Evolutionary conservation across 306 rosid species (phyloP).

Genomic region (Geum urbanum): DNA sequence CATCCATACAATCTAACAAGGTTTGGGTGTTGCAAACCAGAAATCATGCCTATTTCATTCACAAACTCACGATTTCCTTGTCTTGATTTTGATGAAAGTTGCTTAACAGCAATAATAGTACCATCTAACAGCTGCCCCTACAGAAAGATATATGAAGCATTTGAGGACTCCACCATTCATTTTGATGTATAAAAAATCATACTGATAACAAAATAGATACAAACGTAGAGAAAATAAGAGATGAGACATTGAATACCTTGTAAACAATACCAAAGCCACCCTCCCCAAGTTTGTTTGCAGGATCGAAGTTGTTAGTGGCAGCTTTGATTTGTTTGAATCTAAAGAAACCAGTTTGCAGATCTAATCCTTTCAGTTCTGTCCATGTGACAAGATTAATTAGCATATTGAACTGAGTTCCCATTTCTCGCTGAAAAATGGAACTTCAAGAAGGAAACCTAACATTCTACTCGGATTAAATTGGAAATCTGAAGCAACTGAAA

Average conservation of each 20-base stretch:
- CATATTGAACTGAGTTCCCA: background rate
- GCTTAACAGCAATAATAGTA: constrained; percentile 19
- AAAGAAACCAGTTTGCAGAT: constrained; percentile 34
- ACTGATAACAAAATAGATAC: background rate
- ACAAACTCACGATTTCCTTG: constrained; percentile 12
- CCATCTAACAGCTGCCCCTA: constrained; percentile 21
- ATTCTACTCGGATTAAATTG: background rate
- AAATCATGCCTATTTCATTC: constrained; percentile 17
- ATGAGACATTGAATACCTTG: constrained; percentile 7
- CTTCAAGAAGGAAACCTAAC: background rate
- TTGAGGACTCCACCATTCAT: background rate
- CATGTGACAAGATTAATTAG: constrained; percentile 1
- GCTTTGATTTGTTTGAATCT: constrained; percentile 37
- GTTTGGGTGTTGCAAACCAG: constrained; percentile 15
- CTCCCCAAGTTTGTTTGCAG: constrained; percentile 21
- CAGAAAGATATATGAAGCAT: background rate
- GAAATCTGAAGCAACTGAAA: background rate
- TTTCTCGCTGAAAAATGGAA: too few species aligned
- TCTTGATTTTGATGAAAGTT: constrained; percentile 17
- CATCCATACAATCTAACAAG: constrained; percentile 10
- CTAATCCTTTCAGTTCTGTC: constrained; percentile 32
- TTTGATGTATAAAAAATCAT: background rate
- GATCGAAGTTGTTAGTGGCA: constrained; percentile 20
- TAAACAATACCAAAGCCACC: constrained; percentile 19
- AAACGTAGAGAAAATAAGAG: background rate